A percentile compares a stretch with the other conserved stretches of the same genome.
Conservation (phyloP, 495 filamentous ascomycete species). For the Lasiosphaeria miniovina region DNA sequence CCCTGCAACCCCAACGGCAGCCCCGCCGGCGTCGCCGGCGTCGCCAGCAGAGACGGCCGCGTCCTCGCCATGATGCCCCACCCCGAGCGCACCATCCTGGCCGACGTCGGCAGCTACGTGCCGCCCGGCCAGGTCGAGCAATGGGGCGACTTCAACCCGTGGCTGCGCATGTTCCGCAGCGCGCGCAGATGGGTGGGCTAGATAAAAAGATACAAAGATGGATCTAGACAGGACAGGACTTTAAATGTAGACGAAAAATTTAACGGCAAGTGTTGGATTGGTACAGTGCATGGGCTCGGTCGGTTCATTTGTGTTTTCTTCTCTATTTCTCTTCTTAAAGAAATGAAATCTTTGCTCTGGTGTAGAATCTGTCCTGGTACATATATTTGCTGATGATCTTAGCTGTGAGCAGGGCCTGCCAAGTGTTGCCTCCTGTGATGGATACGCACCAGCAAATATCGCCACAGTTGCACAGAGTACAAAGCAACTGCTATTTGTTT, state of each 20-base stretch:
- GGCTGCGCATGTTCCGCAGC: constrained; percentile 77
- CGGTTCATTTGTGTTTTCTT: too few relatives aligned
- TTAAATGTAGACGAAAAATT: background rate
- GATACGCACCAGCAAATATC: too few relatives aligned
- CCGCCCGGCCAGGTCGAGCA: constrained; percentile 60
- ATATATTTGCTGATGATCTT: too few relatives aligned
- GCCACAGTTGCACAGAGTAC: too few relatives aligned
- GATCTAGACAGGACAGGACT: background rate
- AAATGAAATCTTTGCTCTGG: too few relatives aligned
- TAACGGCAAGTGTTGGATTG: background rate
- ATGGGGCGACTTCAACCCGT: constrained; percentile 87
- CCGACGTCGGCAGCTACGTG: constrained; percentile 74
- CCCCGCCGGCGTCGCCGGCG: constrained; percentile 79
- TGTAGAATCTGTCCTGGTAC: too few relatives aligned
- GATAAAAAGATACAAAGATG: background rate
- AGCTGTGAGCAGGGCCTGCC: too few relatives aligned
- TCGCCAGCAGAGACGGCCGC: constrained; percentile 75
- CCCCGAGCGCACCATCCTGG: constrained; percentile 87
- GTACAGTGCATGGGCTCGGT: background rate
- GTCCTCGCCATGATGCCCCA: constrained; percentile 96
- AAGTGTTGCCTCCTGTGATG: too few relatives aligned
- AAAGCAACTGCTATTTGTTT: too few relatives aligned
- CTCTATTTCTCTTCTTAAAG: too few relatives aligned
- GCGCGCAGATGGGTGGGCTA: constrained; percentile 82
- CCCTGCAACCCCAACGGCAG: constrained; percentile 94